Evolutionary conservation across 352 stramenopile species (phyloP).

Genomic region (Pythium apleroticum): DNA sequence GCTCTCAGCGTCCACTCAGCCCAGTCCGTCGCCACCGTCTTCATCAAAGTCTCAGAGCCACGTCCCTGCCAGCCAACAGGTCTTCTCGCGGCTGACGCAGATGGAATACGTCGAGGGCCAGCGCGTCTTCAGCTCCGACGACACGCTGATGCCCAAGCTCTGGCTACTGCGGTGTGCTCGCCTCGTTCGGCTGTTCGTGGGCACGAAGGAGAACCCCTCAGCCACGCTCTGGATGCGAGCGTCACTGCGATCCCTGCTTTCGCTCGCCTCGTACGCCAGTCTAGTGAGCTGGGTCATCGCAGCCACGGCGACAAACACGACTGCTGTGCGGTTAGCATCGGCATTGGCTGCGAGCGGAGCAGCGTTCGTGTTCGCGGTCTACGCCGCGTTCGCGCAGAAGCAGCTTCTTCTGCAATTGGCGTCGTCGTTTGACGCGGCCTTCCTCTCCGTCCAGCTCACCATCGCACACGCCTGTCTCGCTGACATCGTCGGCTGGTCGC

Average conservation of each 20-base stretch:
- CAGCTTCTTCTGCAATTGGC: constrained; percentile 10
- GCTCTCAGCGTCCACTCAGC: not conserved
- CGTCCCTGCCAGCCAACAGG: not conserved
- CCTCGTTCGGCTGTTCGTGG: not conserved
- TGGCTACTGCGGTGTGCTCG: too few species aligned
- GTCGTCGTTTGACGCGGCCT: constrained; percentile 22
- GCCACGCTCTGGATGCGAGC: not conserved
- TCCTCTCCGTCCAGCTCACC: constrained; percentile 21
- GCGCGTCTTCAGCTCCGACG: not conserved
- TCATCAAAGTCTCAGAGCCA: not conserved
- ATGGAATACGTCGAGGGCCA: constrained; percentile 3
- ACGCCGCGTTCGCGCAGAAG: constrained; percentile 8
- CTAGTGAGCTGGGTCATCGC: constrained; percentile 1
- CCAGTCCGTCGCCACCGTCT: not conserved
- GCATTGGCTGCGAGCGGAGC: not conserved
- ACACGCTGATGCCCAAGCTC: not conserved
- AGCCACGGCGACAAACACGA: not conserved
- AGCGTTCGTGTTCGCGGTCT: constrained; percentile 1
- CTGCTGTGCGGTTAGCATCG: not conserved
- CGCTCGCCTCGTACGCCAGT: not conserved
- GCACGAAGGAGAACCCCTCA: too few species aligned
- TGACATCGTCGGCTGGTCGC: constrained; percentile 16
- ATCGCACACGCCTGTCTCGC: constrained; percentile 9
- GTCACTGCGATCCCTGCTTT: not conserved
- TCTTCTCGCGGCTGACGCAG: not conserved